Conservation (phyloP, 495 filamentous ascomycete genomes). For the Penicillium antarcticum region DNA sequence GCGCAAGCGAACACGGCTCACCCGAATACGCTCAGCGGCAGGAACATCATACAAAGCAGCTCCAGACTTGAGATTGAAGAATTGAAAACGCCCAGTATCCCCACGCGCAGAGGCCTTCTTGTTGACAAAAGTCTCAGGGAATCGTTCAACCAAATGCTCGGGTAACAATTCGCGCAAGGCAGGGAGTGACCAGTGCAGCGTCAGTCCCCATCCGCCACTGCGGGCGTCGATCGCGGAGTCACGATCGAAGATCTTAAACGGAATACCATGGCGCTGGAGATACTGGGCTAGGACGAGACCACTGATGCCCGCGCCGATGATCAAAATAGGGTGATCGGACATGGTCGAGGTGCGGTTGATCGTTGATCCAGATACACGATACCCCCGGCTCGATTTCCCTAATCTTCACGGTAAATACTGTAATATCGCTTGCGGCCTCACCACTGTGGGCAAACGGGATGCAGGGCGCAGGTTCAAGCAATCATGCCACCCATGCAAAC, state of each 20-base stretch:
- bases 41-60: conserved; percentile 45
- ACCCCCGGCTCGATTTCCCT: too few relatives aligned
- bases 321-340: conserved; percentile 38
- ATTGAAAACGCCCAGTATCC: conserved; percentile 52
- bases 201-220: conserved; percentile 55
- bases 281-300: conserved; percentile 59
- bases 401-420: too few relatives aligned
- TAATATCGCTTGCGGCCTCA: too few relatives aligned
- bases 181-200: conserved; percentile 56
- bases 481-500: too few relatives aligned
- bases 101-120: conserved; percentile 33
- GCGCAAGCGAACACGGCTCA: conserved; percentile 47
- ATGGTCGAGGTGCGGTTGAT: conserved; percentile 1
- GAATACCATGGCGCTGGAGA: conserved; percentile 43
- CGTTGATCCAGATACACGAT: too few relatives aligned
- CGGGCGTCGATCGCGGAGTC: conserved; percentile 43
- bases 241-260: conserved; percentile 53
- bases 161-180: conserved; percentile 49
- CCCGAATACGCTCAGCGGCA: conserved; percentile 44
- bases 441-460: too few relatives aligned
- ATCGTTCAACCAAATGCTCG: conserved; percentile 37
- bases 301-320: conserved; percentile 59
- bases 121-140: conserved; percentile 53
- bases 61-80: conserved; percentile 50
- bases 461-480: too few relatives aligned